Base-by-base conservation (phyloP, 2,329 filamentous ascomycete species). In the Pezicula radicicola region DNA sequence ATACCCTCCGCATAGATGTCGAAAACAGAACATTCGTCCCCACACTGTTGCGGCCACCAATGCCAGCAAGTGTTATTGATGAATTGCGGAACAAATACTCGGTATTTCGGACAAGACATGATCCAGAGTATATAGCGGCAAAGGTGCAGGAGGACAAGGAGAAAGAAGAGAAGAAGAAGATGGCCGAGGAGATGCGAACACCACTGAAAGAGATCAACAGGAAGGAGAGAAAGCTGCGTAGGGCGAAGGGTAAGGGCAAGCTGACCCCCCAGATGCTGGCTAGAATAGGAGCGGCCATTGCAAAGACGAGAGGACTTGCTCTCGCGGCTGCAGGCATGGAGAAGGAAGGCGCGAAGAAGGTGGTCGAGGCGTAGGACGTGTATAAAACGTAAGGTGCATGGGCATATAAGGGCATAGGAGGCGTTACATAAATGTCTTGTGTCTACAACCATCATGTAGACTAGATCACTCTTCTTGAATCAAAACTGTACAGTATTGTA, bases 21-120 rank as follows among this genome's bases (percentile, higher is more conserved):
- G 89, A 96, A 64, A 78, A 83, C 57, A 77, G 75, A 63, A 89
- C 88, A 1, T 96, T 89, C 67, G 76, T 86, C 50, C 91, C 92
- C n/a, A 88, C 84, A 35, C 76, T 97, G 21, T 75, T 91, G 27
- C 76, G 80, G 15, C 80, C 88, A 25, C 93, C 93, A 13, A 90
- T 96, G 79, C 91, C 93, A 5, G 72, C 77, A 28, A 73, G 71
- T n/a, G 80, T 97, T 36, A 79, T 96, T 59, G 85, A 96, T 68
- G 93, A 97, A 76, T 77, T 97, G 66, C 81, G 91, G 66, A 87
- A 88, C 75, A 87, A 85, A 67, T 96, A 86, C 78, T 89, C 86
- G 61, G 83, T 80, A 63, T 94, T 92, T 82, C 80, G 91, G 64
- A 91, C 85, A 49, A 79, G 89, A 45, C 90, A 96, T 72, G 88